These are phyloP conservation scores for Mimosa pudica DNA, from an alignment of 306 rosid genomes.

Conservation along the genomic window DNA sequence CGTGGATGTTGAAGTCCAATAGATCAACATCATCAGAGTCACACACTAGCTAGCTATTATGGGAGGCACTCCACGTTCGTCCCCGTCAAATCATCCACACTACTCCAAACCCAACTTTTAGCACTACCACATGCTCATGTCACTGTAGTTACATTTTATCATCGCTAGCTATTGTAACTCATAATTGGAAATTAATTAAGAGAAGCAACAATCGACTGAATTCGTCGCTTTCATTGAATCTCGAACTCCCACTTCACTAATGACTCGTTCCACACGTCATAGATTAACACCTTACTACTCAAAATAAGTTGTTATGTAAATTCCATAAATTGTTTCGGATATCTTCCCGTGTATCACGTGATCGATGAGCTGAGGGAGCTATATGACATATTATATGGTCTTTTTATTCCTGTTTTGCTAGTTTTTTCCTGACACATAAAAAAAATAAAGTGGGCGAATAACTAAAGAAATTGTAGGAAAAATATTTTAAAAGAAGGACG, in stretches of 20 bases:
- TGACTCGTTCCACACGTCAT: neutral
- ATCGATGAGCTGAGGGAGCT: neutral
- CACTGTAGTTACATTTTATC: neutral
- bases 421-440: too few relatives aligned
- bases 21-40: constrained; percentile 37
- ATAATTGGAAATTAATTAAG: constrained; percentile 29
- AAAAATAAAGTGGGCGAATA: too few relatives aligned
- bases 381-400: neutral
- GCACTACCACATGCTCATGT: constrained; percentile 32
- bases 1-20: constrained; percentile 36
- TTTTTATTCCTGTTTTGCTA: too few relatives aligned
- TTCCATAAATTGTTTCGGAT: neutral
- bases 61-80: constrained; percentile 50
- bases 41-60: constrained; percentile 28
- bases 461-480: too few relatives aligned
- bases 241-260: neutral
- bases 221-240: constrained; percentile 16
- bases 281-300: constrained; percentile 17
- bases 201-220: neutral
- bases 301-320: neutral
- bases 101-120: neutral
- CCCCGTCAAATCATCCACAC: neutral
- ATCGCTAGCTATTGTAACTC: neutral
- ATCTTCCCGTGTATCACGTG: neutral
- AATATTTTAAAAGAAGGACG: too few relatives aligned